A percentile compares a stretch with the other conserved stretches of the same genome.
These are phyloP conservation scores for Fusarium nurragi DNA, from an alignment of 2,329 filamentous ascomycete genomes.

Conservation along the genomic window DNA sequence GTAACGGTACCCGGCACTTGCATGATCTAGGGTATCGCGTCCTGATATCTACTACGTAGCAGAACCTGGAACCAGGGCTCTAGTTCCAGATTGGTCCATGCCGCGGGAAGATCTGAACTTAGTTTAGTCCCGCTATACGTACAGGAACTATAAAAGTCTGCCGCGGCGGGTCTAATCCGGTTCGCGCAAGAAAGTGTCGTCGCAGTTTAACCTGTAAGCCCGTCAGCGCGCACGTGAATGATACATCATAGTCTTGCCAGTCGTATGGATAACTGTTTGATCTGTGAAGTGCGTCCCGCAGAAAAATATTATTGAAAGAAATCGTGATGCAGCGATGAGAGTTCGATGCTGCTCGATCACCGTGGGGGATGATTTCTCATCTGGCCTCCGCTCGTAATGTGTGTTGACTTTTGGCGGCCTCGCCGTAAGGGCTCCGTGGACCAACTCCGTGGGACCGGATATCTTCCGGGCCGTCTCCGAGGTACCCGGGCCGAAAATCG, in stretches of 20 bases:
- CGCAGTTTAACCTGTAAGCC: not conserved
- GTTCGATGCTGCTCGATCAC: slow-evolving; percentile 6
- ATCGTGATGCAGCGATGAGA: slow-evolving; percentile 15
- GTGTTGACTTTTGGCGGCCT: not conserved
- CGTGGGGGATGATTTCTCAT: not conserved
- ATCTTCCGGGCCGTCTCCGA: slow-evolving; percentile 8
- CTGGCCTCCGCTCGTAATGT: not conserved
- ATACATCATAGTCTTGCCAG: not conserved
- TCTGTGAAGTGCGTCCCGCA: slow-evolving; percentile 7
- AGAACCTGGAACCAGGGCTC: slow-evolving; percentile 6
- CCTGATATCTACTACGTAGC: no score
- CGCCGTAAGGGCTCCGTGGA: not conserved
- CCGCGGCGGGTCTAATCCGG: slow-evolving; percentile 15
- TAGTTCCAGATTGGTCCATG: slow-evolving; percentile 26
- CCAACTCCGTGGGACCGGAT: slow-evolving; percentile 16
- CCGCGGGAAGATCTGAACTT: slow-evolving; percentile 32
- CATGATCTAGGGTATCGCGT: slow-evolving; percentile 1
- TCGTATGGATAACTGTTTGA: slow-evolving; percentile 7
- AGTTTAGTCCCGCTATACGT: slow-evolving; percentile 17
- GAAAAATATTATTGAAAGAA: slow-evolving; percentile 3
- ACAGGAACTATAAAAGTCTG: slow-evolving; percentile 7
- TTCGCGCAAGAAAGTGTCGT: not conserved
- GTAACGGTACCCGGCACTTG: not conserved
- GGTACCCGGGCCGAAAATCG: slow-evolving; percentile 12
- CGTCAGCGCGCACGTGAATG: not conserved